Conservation (phyloP, 2,329 filamentous ascomycete species). For the Rugonectria rugulosa region DNA sequence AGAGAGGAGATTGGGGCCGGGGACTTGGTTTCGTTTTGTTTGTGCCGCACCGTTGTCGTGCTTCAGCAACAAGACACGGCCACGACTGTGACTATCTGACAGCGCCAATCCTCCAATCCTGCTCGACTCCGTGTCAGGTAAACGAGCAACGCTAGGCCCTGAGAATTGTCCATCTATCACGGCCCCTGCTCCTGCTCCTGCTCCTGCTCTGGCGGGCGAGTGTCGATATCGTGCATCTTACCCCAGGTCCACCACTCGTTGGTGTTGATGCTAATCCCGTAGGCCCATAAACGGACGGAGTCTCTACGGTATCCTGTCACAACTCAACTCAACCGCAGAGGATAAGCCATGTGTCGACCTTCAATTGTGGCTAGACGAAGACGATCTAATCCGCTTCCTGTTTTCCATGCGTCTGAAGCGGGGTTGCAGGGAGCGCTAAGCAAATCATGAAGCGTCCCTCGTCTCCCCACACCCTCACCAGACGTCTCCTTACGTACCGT, state of each 20-base stretch:
- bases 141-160: no score
- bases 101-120: constrained; percentile 4
- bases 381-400: constrained; percentile 33
- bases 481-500: constrained; percentile 25
- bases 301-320: constrained; percentile 31
- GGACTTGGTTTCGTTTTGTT: constrained; percentile 18
- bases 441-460: constrained; percentile 32
- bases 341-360: constrained; percentile 19
- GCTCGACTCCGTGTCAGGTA: constrained; percentile 27
- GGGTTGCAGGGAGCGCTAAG: constrained; percentile 19
- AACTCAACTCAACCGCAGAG: constrained; percentile 21
- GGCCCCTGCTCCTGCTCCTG: no score
- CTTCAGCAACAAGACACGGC: constrained; percentile 7
- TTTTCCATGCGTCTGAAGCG: constrained; percentile 31
- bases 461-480: constrained; percentile 32
- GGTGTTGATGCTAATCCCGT: constrained; percentile 1
- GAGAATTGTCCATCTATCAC: constrained; percentile 22
- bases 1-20: constrained; percentile 5
- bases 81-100: constrained; percentile 17
- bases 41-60: constrained; percentile 19
- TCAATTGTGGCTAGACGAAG: constrained; percentile 8
- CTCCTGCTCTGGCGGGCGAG: constrained; percentile 23
- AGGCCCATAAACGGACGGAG: constrained; percentile 23
- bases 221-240: constrained; percentile 29
- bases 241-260: constrained; percentile 27